Evolutionary conservation across 805 yeast species (phyloP).

Genomic region (Komagataella phaffii): DNA sequence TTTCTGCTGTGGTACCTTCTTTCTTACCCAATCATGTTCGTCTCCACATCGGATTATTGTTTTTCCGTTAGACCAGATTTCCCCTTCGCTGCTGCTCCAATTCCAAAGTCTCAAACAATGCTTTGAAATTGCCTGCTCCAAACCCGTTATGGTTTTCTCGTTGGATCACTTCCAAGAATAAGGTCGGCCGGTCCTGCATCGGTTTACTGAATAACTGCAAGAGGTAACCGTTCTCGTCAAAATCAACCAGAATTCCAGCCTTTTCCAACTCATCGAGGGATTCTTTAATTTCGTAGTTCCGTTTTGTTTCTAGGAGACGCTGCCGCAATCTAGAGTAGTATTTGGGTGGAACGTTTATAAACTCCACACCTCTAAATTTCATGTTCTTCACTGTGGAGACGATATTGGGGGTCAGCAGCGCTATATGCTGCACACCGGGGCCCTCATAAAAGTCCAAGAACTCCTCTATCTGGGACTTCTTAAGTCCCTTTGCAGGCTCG

Average conservation of each 20-base stretch:
- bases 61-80: slow-evolving; percentile 22
- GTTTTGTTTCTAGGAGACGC: slow-evolving; percentile 29
- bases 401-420: slow-evolving; percentile 52
- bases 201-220: slow-evolving; percentile 75
- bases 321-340: slow-evolving; percentile 42
- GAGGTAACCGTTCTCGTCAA: slow-evolving; percentile 64
- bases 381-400: slow-evolving; percentile 38
- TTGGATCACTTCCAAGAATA: slow-evolving; percentile 73
- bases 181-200: slow-evolving; percentile 64
- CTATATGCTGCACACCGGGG: slow-evolving; percentile 79
- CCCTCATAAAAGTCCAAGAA: slow-evolving; percentile 64
- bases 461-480: slow-evolving; percentile 72
- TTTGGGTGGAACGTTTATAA: slow-evolving; percentile 41
- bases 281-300: slow-evolving; percentile 31
- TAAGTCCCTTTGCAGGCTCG: slow-evolving; percentile 63
- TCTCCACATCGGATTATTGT: not conserved
- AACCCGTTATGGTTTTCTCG: slow-evolving; percentile 72
- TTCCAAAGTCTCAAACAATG: slow-evolving; percentile 70
- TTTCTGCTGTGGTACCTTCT: not conserved
- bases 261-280: slow-evolving; percentile 32
- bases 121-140: slow-evolving; percentile 82
- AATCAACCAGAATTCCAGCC: slow-evolving; percentile 60
- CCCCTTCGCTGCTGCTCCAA: slow-evolving; percentile 65
- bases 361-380: slow-evolving; percentile 53
- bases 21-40: not conserved